A percentile compares a stretch with the other conserved stretches of the same genome.
Evolutionary conservation across 2,329 filamentous ascomycete genomes (phyloP).

Genomic region (Fusarium liriodendri): DNA sequence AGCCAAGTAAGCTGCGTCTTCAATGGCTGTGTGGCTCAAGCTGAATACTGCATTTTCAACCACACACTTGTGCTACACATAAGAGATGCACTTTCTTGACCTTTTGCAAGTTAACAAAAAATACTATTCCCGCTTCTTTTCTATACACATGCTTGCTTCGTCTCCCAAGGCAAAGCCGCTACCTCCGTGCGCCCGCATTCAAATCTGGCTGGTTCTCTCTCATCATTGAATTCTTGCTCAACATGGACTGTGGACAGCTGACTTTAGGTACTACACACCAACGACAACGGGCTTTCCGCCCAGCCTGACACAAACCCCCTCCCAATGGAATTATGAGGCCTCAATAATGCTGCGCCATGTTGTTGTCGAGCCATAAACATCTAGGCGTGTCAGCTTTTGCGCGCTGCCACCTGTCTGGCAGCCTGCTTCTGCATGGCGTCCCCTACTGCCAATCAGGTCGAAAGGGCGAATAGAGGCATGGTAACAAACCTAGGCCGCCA

Average conservation of each 20-base stretch:
- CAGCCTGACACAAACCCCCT: neutral
- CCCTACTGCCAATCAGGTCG: neutral
- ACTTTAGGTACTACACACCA: neutral
- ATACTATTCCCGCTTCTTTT: neutral
- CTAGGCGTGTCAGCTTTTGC: neutral
- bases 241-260: neutral
- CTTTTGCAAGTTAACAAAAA: neutral
- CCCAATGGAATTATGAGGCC: neutral
- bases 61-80: neutral
- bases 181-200: neutral
- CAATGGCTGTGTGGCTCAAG: neutral
- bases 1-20: neutral
- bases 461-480: neutral
- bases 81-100: neutral
- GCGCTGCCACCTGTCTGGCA: neutral
- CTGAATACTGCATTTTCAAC: neutral
- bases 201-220: neutral
- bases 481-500: neutral
- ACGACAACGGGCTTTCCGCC: neutral
- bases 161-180: neutral
- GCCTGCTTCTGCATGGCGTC: conserved; percentile 2
- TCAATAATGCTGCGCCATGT: neutral
- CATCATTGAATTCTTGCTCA: neutral
- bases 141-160: neutral
- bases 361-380: neutral